These are phyloP conservation scores for Penicillium oxalicum DNA, from an alignment of 2,329 filamentous ascomycete species.

Conservation along the genomic window DNA sequence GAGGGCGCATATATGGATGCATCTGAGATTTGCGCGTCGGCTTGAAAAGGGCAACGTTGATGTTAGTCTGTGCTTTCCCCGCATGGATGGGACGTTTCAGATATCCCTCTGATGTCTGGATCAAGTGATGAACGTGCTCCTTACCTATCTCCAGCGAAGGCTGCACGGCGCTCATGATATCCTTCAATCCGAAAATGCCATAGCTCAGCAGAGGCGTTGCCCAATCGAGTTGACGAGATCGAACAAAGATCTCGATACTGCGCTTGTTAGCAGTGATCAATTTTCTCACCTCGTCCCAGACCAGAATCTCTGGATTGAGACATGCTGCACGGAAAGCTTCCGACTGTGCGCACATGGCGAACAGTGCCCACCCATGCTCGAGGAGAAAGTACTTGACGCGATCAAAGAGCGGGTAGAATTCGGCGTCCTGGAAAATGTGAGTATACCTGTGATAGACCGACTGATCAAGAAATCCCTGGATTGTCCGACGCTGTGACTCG, in stretches of 20 bases:
- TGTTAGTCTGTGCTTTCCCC: slow-evolving; percentile 11
- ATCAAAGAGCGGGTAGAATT: background rate
- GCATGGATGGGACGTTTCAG: slow-evolving; percentile 9
- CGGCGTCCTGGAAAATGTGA: background rate
- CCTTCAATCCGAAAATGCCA: background rate
- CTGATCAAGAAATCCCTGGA: background rate
- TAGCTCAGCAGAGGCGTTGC: slow-evolving; percentile 1
- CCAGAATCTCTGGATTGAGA: background rate
- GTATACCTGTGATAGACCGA: background rate
- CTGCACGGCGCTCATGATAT: background rate
- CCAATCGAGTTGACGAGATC: slow-evolving; percentile 21
- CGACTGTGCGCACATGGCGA: slow-evolving; percentile 23
- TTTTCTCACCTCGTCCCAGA: slow-evolving; percentile 16
- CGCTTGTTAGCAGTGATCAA: slow-evolving; percentile 12
- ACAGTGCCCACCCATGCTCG: slow-evolving; percentile 20
- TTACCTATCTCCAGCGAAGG: slow-evolving; percentile 5
- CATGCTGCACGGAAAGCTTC: slow-evolving; percentile 19
- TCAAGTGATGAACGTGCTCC: slow-evolving; percentile 14
- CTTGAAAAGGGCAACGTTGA: slow-evolving; percentile 9
- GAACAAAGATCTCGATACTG: slow-evolving; percentile 24
- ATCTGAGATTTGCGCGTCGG: background rate
- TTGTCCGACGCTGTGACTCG: background rate
- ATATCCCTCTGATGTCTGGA: slow-evolving; percentile 2
- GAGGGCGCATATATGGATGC: background rate
- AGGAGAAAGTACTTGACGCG: slow-evolving; percentile 6